Base-by-base conservation (phyloP, 2,329 filamentous ascomycete genomes). In the Aspergillus brasiliensis region DNA sequence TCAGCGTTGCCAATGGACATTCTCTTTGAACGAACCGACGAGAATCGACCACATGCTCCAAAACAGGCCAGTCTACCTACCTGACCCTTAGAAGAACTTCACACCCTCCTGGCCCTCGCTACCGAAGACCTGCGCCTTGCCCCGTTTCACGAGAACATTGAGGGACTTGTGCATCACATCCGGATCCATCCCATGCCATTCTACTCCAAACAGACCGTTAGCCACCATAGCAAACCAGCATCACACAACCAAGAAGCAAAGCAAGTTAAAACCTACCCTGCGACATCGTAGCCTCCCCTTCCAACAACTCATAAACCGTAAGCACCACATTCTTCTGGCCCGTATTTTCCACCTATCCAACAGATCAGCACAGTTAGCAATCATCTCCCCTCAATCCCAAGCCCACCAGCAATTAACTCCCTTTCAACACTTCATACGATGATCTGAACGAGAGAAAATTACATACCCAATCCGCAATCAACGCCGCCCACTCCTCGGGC, bases 61-160 rank as follows among this genome's bases (percentile, higher is more conserved):
- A 19, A 19, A 25, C 11, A 37, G 5, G 27, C 28, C 37, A 54
- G 25, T 38, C 31, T 10, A 40, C 38, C 2, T 34, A 60, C 10
- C 11, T 11, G 10, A 6, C 6, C 10, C 31, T 88, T 80, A 97
- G 74, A 98, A 98, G 80, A 99, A 98, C 80, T 99, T 99, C 65
- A 98, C 92, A 70, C 95, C 95, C 71, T 91, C 87, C 62, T 91
- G 90, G 73, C 94, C 92, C 70, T 94, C 92, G 56, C 87, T 86
- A 34, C 94, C 94, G 79, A 99, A 98, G 25, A 98, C 87, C 77
- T 98, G 94, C 13, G 93, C 94, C 78, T 91, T 96, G 67, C 92
- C 92, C 63, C 89, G 86, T 82, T 96, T 97, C 37, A 96, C 93
- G 51, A 97, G 83, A 52, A 95, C 82, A 61, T 86, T 85, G 51